These are phyloP conservation scores for Ammopiptanthus mongolicus DNA, from an alignment of 306 rosid genomes.

Conservation along the genomic window DNA sequence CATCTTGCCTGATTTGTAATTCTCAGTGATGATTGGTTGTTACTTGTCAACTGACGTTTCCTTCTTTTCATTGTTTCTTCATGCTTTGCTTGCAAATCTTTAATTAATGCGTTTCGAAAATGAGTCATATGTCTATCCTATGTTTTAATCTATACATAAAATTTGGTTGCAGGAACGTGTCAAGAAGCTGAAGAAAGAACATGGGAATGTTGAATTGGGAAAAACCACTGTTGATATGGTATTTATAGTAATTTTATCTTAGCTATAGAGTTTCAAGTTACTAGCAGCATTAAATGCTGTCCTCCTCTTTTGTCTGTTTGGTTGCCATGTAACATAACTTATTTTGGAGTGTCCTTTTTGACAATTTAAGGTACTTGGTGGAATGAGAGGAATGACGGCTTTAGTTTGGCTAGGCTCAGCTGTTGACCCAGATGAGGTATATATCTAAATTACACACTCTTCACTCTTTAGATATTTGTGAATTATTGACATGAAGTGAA, in stretches of 20 bases:
- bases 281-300: background rate
- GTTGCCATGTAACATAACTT: conserved; percentile 11
- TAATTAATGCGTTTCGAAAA: background rate
- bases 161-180: conserved; percentile 71
- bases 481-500: conserved; percentile 1
- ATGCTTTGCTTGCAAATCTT: background rate
- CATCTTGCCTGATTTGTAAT: background rate
- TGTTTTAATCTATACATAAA: background rate
- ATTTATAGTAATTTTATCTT: conserved; percentile 6
- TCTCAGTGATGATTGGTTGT: background rate
- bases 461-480: conserved; percentile 6
- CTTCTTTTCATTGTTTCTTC: background rate
- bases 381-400: conserved; percentile 99
- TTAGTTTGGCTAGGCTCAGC: conserved; percentile 91
- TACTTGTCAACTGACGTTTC: background rate
- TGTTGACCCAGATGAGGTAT: conserved; percentile 97
- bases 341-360: conserved; percentile 15
- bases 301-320: background rate
- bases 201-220: conserved; percentile 85
- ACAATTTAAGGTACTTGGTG: conserved; percentile 76
- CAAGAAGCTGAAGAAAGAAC: conserved; percentile 74
- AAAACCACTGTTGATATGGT: conserved; percentile 92
- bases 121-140: background rate
- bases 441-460: conserved; percentile 19
- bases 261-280: background rate